These are phyloP conservation scores for Sporobolus alterniflorus DNA, from an alignment of 202 grass and related monocot species.

Conservation along the genomic window DNA sequence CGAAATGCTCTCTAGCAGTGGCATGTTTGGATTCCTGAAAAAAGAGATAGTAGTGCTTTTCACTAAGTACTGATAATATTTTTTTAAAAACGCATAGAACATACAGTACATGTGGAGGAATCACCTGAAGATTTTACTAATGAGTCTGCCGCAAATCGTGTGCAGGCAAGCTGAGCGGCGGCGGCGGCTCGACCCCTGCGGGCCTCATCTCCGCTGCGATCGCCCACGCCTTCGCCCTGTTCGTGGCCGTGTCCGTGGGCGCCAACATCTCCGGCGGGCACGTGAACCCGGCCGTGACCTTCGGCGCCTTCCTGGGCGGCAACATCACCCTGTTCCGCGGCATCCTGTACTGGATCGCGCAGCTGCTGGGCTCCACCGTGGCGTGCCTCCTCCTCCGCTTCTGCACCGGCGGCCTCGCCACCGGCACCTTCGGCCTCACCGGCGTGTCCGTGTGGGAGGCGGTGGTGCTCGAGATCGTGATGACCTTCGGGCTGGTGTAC, in stretches of 20 bases:
- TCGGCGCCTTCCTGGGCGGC: conserved; percentile 87
- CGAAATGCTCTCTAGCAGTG: not conserved
- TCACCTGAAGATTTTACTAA: not conserved
- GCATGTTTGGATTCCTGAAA: not conserved
- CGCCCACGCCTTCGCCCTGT: conserved; percentile 83
- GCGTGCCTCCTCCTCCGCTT: conserved; percentile 87
- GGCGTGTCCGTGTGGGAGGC: conserved; percentile 67
- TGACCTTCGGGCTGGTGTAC: conserved; percentile 98
- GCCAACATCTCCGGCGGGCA: conserved; percentile 98
- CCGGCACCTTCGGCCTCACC: conserved; percentile 65
- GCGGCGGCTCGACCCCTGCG: conserved; percentile 34
- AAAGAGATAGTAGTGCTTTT: not conserved
- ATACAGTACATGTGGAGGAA: no score
- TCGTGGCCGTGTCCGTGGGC: conserved; percentile 82
- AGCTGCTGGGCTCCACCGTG: conserved; percentile 75
- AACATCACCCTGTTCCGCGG: conserved; percentile 91
- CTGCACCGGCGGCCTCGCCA: conserved; percentile 67
- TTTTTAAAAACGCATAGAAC: no score
- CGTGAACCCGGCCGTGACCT: conserved; percentile 93
- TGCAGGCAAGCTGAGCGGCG: conserved; percentile 64
- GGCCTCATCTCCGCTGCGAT: conserved; percentile 73
- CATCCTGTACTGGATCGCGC: conserved; percentile 87
- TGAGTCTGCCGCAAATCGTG: no score
- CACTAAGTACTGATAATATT: no score
- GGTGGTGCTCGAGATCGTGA: conserved; percentile 82